Evolutionary conservation across 2,329 filamentous ascomycete genomes (phyloP).

Genomic region (Aschersonia sp.): DNA sequence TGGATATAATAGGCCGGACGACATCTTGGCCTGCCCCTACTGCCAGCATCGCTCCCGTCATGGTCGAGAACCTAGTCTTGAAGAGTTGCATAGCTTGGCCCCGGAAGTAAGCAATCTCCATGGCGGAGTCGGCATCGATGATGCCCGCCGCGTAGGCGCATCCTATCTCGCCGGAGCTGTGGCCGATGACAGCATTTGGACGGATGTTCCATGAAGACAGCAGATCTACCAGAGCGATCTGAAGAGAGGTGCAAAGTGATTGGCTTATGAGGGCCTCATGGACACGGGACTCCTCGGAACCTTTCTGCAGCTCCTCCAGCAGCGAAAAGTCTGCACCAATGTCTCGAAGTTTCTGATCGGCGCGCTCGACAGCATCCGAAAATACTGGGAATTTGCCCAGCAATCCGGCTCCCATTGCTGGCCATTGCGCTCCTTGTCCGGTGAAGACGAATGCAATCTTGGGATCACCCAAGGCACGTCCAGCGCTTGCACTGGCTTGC

Average conservation of each 20-base stretch:
- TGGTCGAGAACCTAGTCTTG: not conserved
- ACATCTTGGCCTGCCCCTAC: not conserved
- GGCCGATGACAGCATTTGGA: constrained; percentile 12
- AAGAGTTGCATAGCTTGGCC: constrained; percentile 3
- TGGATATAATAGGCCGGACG: not conserved
- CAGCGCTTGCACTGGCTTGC: not conserved
- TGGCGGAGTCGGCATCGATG: constrained; percentile 8
- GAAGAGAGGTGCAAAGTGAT: constrained; percentile 19
- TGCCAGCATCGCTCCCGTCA: constrained; percentile 7
- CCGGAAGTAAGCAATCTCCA: constrained; percentile 6
- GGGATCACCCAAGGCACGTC: not conserved
- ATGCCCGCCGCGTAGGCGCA: constrained; percentile 17
- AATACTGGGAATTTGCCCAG: not conserved
- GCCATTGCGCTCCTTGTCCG: constrained; percentile 19
- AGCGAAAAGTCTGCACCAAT: not conserved
- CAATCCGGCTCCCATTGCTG: constrained; percentile 3
- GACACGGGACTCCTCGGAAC: not conserved
- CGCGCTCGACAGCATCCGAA: not conserved
- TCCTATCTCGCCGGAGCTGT: constrained; percentile 20
- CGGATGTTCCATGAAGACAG: constrained; percentile 12
- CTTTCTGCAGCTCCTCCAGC: not conserved
- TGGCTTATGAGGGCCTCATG: not conserved
- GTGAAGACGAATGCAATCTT: constrained; percentile 15
- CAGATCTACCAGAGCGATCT: constrained; percentile 19
- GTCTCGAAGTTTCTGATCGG: not conserved